Evolutionary conservation across 805 yeast genomes (phyloP).

Genomic region (Teunomyces tritomae): DNA sequence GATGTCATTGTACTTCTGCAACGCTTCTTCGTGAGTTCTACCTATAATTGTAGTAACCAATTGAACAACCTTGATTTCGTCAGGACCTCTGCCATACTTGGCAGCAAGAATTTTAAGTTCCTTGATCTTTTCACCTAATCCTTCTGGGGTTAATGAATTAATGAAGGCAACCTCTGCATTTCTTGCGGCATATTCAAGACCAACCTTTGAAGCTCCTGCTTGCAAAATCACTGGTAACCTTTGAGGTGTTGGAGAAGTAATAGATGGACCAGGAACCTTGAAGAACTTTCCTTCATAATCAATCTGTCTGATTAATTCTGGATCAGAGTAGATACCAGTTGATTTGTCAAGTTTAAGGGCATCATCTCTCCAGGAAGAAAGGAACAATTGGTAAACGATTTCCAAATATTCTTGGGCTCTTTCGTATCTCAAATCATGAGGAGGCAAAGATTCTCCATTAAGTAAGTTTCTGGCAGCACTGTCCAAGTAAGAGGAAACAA

Average conservation of each 20-base stretch:
- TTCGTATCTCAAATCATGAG: slow-evolving; percentile 41
- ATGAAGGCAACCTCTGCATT: slow-evolving; percentile 43
- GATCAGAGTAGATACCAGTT: slow-evolving; percentile 35
- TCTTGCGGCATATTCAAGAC: slow-evolving; percentile 41
- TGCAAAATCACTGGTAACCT: slow-evolving; percentile 43
- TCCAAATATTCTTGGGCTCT: slow-evolving; percentile 40
- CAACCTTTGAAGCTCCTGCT: slow-evolving; percentile 44
- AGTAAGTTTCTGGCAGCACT: slow-evolving; percentile 40
- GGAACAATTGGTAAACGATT: slow-evolving; percentile 37
- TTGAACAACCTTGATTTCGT: slow-evolving; percentile 36
- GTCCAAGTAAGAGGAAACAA: slow-evolving; percentile 44
- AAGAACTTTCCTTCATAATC: slow-evolving; percentile 40
- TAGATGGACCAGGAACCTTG: slow-evolving; percentile 43
- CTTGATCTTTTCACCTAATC: slow-evolving; percentile 24
- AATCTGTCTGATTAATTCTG: slow-evolving; percentile 39
- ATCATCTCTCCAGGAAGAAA: slow-evolving; percentile 46
- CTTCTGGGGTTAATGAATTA: slow-evolving; percentile 32
- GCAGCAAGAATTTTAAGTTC: slow-evolving; percentile 30
- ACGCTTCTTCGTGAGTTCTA: slow-evolving; percentile 42
- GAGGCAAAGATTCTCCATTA: slow-evolving; percentile 34
- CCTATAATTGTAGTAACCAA: slow-evolving; percentile 38
- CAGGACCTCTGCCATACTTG: slow-evolving; percentile 34
- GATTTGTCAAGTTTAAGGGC: slow-evolving; percentile 28
- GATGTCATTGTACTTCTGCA: slow-evolving; percentile 30
- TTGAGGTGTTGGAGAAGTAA: slow-evolving; percentile 44